Evolutionary conservation across 768 basidiomycete species (phyloP).

Genomic region (Astraeus odoratus): DNA sequence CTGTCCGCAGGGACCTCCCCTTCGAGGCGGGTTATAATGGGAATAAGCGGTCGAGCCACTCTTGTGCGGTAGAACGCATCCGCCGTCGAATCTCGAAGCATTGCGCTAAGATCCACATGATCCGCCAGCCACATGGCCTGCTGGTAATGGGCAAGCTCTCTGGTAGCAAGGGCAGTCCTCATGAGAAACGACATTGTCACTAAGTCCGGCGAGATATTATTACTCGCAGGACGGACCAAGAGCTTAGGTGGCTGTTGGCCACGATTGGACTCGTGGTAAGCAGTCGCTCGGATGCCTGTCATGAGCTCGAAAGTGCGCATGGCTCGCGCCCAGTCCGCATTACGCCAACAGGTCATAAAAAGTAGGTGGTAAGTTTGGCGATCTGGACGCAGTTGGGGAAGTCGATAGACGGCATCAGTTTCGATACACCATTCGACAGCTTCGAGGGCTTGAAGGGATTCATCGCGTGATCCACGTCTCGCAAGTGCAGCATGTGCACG

Average conservation of each 20-base stretch:
- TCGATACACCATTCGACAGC: constrained; percentile 65
- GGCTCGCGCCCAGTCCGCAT: constrained; percentile 55
- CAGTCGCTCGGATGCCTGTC: constrained; percentile 56
- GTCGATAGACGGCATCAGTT: constrained; percentile 42
- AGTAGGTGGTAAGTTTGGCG: constrained; percentile 51
- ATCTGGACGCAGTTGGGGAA: constrained; percentile 32
- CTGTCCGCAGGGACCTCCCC: constrained; percentile 11
- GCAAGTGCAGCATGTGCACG: constrained; percentile 40
- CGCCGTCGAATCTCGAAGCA: constrained; percentile 24
- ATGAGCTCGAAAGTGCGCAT: constrained; percentile 59
- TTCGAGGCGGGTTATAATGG: constrained; percentile 29
- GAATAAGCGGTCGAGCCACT: constrained; percentile 39
- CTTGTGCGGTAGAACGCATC: constrained; percentile 38
- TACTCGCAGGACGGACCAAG: constrained; percentile 36
- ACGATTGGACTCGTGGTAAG: constrained; percentile 38
- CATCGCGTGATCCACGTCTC: constrained; percentile 30
- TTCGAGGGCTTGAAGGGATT: constrained; percentile 46
- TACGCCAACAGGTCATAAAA: constrained; percentile 57
- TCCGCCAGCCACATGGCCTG: constrained; percentile 57
- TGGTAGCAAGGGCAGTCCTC: constrained; percentile 49
- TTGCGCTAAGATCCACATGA: constrained; percentile 34
- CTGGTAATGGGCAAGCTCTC: constrained; percentile 43
- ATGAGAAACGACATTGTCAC: constrained; percentile 52
- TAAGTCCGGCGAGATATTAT: constrained; percentile 40
- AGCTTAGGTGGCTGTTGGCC: constrained; percentile 33